Evolutionary conservation across 192 early-diverging fungal genomes (phyloP).

Genomic region (Backusella morwellensis): DNA sequence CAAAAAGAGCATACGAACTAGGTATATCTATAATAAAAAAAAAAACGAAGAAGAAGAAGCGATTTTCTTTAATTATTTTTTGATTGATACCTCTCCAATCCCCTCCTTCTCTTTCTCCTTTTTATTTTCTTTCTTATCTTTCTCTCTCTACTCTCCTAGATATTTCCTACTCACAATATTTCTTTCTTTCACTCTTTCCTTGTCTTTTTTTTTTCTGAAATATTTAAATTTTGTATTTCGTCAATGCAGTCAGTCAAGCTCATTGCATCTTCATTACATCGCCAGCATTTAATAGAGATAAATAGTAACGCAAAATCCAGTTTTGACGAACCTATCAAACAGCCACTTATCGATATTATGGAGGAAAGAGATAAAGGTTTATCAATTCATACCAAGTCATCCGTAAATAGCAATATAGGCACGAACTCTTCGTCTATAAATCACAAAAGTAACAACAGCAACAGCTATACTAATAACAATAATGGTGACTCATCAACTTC

Average conservation of each 20-base stretch:
- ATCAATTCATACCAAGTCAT: neutral
- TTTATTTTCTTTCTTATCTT: neutral
- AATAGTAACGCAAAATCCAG: neutral
- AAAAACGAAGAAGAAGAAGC: neutral
- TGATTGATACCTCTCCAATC: neutral
- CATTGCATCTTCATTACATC: neutral
- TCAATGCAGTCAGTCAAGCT: neutral
- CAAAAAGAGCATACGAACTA: neutral
- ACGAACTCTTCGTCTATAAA: neutral
- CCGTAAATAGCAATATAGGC: neutral
- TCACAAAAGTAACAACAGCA: neutral
- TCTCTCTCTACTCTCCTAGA: neutral
- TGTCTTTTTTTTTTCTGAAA: neutral
- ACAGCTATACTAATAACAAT: neutral
- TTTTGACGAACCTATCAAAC: neutral
- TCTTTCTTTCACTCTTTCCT: neutral
- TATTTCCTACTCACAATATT: neutral
- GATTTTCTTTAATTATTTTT: neutral
- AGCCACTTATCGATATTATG: neutral
- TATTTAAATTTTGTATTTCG: neutral
- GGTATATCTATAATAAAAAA: neutral
- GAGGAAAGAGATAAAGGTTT: neutral
- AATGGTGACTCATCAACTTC: neutral
- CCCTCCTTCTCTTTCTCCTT: neutral
- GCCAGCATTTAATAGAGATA: neutral